Percentiles rank a stretch among this genome's conserved stretches.
Evolutionary conservation across 1,284 basidiomycete genomes (phyloP).

Genomic region (Singerocomus inundabilis): DNA sequence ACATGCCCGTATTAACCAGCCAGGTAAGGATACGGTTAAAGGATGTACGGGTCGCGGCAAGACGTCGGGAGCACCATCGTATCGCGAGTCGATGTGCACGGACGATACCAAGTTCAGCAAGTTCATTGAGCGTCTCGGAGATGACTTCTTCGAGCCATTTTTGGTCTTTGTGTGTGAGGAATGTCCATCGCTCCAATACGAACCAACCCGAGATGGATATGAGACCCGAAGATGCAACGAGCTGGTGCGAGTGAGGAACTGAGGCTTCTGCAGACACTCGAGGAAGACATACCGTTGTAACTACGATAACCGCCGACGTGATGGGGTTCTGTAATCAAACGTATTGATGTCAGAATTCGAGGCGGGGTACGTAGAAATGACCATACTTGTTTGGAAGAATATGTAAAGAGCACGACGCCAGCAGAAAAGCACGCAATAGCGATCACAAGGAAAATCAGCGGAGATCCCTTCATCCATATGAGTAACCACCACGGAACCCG

Average conservation of each 20-base stretch:
- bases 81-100: slow-evolving; percentile 24
- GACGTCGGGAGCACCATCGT: slow-evolving; percentile 19
- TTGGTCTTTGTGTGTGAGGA: slow-evolving; percentile 61
- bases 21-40: slow-evolving; percentile 14
- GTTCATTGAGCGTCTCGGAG: slow-evolving; percentile 43
- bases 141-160: slow-evolving; percentile 75
- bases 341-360: background rate
- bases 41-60: slow-evolving; percentile 8
- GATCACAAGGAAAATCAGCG: slow-evolving; percentile 53
- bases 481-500: slow-evolving; percentile 50
- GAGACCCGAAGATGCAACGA: slow-evolving; percentile 69
- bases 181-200: slow-evolving; percentile 69
- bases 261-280: background rate
- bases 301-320: slow-evolving; percentile 66
- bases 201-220: slow-evolving; percentile 78
- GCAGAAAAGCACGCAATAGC: slow-evolving; percentile 56
- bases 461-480: slow-evolving; percentile 59
- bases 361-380: background rate
- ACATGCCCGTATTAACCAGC: slow-evolving; percentile 7
- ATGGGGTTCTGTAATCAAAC: slow-evolving; percentile 43
- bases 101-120: slow-evolving; percentile 43
- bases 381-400: slow-evolving; percentile 45
- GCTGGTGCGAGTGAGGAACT: slow-evolving; percentile 8
- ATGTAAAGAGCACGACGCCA: slow-evolving; percentile 54
- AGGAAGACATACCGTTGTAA: slow-evolving; percentile 52